These are phyloP conservation scores for Phytophthora pini DNA, from an alignment of 352 stramenopile species.

Conservation along the genomic window DNA sequence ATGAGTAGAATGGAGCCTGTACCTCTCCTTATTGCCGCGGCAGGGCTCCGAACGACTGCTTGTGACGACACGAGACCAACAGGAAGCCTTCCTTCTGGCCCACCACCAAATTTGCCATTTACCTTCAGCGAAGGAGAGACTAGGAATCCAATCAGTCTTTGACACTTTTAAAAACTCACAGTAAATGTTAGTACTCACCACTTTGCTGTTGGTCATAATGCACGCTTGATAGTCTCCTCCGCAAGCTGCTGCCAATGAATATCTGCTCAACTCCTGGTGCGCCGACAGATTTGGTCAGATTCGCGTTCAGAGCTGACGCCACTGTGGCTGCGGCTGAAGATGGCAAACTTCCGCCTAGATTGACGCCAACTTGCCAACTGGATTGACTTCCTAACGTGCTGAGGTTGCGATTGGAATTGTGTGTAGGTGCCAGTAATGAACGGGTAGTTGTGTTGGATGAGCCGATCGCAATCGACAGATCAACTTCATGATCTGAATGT, in stretches of 20 bases:
- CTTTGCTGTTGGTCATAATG: conserved; percentile 62
- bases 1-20: background rate
- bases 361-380: conserved; percentile 31
- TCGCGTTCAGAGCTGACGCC: conserved; percentile 45
- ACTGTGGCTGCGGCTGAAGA: conserved; percentile 55
- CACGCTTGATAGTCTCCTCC: conserved; percentile 53
- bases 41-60: conserved; percentile 47
- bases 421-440: conserved; percentile 35
- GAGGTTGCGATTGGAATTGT: conserved; percentile 22
- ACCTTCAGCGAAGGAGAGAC: conserved; percentile 24
- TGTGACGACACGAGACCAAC: conserved; percentile 57
- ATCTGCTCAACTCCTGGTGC: conserved; percentile 37
- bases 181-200: conserved; percentile 25
- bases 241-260: conserved; percentile 42
- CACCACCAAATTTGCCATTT: conserved; percentile 19
- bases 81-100: conserved; percentile 29
- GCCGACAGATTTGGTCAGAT: conserved; percentile 21
- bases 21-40: conserved; percentile 41
- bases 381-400: conserved; percentile 20
- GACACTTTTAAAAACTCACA: background rate
- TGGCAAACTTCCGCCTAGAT: conserved; percentile 14
- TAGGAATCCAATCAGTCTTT: conserved; percentile 1
- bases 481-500: conserved; percentile 48
- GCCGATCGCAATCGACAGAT: conserved; percentile 51
- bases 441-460: conserved; percentile 59